Conservation (phyloP, 768 basidiomycete genomes). For the Cantharellus anzutake region DNA sequence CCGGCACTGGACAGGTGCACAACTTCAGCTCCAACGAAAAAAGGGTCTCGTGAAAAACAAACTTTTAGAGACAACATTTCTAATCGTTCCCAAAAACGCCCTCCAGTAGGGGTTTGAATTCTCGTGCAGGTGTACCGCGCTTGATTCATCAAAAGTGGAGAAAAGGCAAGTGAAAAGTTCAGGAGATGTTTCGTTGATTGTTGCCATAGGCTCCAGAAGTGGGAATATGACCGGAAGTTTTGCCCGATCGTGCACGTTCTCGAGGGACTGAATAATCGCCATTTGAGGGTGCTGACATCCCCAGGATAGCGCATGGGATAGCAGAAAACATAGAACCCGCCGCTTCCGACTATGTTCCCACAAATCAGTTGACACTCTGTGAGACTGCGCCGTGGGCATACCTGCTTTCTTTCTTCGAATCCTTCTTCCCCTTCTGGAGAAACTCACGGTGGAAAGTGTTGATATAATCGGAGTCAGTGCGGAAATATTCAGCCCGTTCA, state of each 20-base stretch:
- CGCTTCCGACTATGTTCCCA: slow-evolving; percentile 38
- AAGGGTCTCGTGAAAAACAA: no score
- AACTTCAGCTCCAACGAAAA: no score
- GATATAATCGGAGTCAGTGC: slow-evolving; percentile 30
- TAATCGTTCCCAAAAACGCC: not conserved
- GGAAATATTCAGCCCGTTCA: slow-evolving; percentile 7
- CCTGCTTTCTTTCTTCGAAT: slow-evolving; percentile 36
- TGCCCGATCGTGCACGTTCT: slow-evolving; percentile 28
- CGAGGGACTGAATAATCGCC: slow-evolving; percentile 30
- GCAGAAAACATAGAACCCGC: slow-evolving; percentile 51
- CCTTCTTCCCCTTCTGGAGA: slow-evolving; percentile 26
- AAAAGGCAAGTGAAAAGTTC: slow-evolving; percentile 8
- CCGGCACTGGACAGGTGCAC: no score
- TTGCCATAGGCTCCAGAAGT: slow-evolving; percentile 23
- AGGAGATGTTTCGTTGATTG: slow-evolving; percentile 3
- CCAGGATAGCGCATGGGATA: slow-evolving; percentile 59
- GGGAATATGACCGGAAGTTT: slow-evolving; percentile 41
- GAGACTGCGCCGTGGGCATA: slow-evolving; percentile 18
- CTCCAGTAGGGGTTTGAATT: not conserved
- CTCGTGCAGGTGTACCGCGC: slow-evolving; percentile 16
- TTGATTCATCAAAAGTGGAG: slow-evolving; percentile 27
- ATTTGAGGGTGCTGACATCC: slow-evolving; percentile 29
- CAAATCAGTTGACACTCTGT: not conserved
- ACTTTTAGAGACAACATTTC: not conserved
- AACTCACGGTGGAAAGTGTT: slow-evolving; percentile 40